A percentile compares a stretch with the other conserved stretches of the same genome.
Conservation (phyloP, 768 basidiomycete species). For the Russula sp. region DNA sequence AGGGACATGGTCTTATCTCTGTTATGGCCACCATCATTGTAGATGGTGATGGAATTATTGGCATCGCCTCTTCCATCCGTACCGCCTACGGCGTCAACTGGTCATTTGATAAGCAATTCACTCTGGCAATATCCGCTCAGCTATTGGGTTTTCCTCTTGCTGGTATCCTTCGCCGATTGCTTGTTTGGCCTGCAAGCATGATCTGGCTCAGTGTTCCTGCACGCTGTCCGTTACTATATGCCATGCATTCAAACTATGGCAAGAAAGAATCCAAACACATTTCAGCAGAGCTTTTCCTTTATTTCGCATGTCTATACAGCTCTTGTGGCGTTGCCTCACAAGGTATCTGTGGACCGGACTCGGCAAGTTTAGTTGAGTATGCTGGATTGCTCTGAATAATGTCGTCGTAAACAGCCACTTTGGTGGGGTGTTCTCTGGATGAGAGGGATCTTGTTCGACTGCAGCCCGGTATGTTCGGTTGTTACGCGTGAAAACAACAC, state of each 20-base stretch:
- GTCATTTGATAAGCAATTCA: slow-evolving; percentile 49
- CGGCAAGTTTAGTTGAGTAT: slow-evolving; percentile 83
- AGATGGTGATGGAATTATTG: slow-evolving; percentile 62
- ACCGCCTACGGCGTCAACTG: slow-evolving; percentile 59
- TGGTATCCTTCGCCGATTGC: slow-evolving; percentile 69
- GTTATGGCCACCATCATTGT: slow-evolving; percentile 66
- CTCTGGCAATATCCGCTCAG: slow-evolving; percentile 56
- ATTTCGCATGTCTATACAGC: slow-evolving; percentile 48
- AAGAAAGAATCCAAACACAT: slow-evolving; percentile 62
- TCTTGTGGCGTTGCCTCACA: slow-evolving; percentile 71
- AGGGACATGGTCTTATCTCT: slow-evolving; percentile 81
- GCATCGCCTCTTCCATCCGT: slow-evolving; percentile 58
- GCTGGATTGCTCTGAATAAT: slow-evolving; percentile 84
- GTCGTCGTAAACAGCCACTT: slow-evolving; percentile 66
- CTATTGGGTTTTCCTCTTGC: slow-evolving; percentile 63
- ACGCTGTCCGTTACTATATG: slow-evolving; percentile 80
- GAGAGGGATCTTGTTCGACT: slow-evolving; percentile 79
- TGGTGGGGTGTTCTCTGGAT: slow-evolving; percentile 76
- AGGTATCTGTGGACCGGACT: slow-evolving; percentile 81
- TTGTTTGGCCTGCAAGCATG: slow-evolving; percentile 82
- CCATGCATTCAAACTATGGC: slow-evolving; percentile 71
- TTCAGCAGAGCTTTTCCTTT: slow-evolving; percentile 73
- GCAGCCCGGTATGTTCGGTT: slow-evolving; percentile 54
- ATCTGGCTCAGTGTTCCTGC: slow-evolving; percentile 85
- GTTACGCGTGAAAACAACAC: neutral